Percentiles rank a stretch among this genome's conserved stretches.
Evolutionary conservation across 768 basidiomycete genomes (phyloP).

Genomic region (Imleria badia): DNA sequence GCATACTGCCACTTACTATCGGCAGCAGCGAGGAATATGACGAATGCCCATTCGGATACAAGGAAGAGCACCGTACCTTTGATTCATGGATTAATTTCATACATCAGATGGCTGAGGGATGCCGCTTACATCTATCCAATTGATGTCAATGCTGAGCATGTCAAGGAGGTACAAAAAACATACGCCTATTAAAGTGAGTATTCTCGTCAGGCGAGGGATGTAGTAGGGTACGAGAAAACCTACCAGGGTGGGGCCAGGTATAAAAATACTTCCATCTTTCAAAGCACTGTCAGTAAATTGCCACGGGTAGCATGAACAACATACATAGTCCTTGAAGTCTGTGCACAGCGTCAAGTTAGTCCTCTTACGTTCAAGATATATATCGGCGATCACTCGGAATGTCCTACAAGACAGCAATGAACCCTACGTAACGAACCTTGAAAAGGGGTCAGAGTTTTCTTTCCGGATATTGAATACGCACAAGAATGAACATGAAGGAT

Average conservation of each 20-base stretch:
- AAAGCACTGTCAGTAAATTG: not conserved
- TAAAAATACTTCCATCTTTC: constrained; percentile 17
- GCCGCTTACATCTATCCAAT: constrained; percentile 16
- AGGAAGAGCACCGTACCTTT: constrained; percentile 12
- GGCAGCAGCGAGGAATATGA: constrained; percentile 14
- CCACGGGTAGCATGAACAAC: not conserved
- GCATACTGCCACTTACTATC: constrained; percentile 15
- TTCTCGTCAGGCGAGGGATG: not conserved
- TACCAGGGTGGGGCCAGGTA: constrained; percentile 18
- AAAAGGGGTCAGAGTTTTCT: not conserved
- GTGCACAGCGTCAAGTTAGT: not conserved
- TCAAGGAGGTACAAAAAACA: not conserved
- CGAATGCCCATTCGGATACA: not conserved
- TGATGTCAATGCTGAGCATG: not conserved
- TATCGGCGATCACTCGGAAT: not conserved
- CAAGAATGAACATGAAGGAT: constrained; percentile 14
- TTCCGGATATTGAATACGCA: not conserved
- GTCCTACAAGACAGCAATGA: constrained; percentile 14
- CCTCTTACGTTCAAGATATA: not conserved
- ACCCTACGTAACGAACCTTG: constrained; percentile 22
- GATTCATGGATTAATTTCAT: not conserved
- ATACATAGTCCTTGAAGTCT: constrained; percentile 12
- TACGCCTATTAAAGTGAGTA: constrained; percentile 11
- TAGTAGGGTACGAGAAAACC: not conserved
- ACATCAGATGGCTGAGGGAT: not conserved